Base-by-base conservation (phyloP, 768 basidiomycete genomes). In the Candolleomyces efflorescens region DNA sequence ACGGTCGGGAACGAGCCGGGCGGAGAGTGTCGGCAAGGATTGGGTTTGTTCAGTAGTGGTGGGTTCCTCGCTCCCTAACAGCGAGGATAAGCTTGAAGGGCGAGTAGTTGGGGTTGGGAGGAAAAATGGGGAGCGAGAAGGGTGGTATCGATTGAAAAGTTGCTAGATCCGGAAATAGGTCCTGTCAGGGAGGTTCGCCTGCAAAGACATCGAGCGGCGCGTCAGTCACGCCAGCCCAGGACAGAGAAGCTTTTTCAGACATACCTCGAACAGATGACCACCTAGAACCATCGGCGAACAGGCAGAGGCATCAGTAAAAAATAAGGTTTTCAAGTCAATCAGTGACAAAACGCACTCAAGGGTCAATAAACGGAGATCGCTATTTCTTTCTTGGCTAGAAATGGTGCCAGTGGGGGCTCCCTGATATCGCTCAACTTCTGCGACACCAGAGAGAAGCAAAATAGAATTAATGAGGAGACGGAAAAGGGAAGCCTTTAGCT, bases 161-260 rank as follows among this genome's bases (percentile, higher is more conserved):
- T 47, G 36, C 36, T 41, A 56, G 44, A 44, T 56, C 62, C 47
- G 49, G 55, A 39, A 32, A 54, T 64, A 60, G 59, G 65, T 64
- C 71, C 69, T 82, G 82, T 87, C 78, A 90, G 75, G 89, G 88
- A 74, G 89, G 90, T 84, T 90, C 87, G 68, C 89, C 89, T 91
- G 62, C 36, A 23, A 56, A 66, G 44, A 36, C 15, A 37, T 54
- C 48, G 63, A 52, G 32, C 64, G 53, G 51, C 11, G 59, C 64
- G 60, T 72, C 38, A 65, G 56, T 44, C 18, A 54, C 58, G 62
- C 51, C 52, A 32, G 37, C 18, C 41, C 36, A 39, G 15, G 43
- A 46, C 53, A 53, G 48, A 55, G 36, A 53, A 41, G n/a, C 49
- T 18, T n/a, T 46, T 50, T 49, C 41, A 20, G 23, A 59, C 59